Conservation (phyloP, 1,139 yeast genomes). For the Pichia sp. region DNA sequence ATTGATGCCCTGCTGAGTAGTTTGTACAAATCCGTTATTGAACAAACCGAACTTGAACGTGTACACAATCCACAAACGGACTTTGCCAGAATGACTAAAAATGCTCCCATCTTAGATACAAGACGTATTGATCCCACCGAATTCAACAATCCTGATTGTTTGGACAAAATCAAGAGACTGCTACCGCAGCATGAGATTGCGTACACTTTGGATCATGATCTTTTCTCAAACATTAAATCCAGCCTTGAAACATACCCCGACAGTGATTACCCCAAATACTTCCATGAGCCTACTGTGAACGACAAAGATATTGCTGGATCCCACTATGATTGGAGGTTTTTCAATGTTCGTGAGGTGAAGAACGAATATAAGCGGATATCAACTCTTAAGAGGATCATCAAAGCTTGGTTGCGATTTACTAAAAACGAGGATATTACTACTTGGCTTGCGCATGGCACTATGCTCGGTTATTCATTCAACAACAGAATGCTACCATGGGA, state of each 20-base stretch:
- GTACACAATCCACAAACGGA: too few relatives aligned
- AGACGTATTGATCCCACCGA: neutral
- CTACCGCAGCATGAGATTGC: neutral
- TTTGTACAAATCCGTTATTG: too few relatives aligned
- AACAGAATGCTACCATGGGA: slow-evolving; percentile 56
- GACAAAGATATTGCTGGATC: slow-evolving; percentile 17
- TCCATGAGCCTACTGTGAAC: slow-evolving; percentile 29
- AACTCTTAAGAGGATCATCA: slow-evolving; percentile 34
- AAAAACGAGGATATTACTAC: slow-evolving; percentile 33
- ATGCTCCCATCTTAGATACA: neutral
- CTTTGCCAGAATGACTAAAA: neutral
- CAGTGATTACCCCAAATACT: slow-evolving; percentile 22
- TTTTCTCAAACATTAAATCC: slow-evolving; percentile 10
- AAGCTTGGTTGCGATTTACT: slow-evolving; percentile 48
- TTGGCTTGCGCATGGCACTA: slow-evolving; percentile 56
- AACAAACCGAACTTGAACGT: too few relatives aligned
- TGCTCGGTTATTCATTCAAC: slow-evolving; percentile 56
- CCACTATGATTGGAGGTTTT: slow-evolving; percentile 38
- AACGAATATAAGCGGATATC: slow-evolving; percentile 33
- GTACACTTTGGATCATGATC: slow-evolving; percentile 13
- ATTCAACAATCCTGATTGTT: slow-evolving; percentile 1
- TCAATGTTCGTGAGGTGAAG: slow-evolving; percentile 27
- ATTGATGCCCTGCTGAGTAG: too few relatives aligned
- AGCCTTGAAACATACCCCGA: slow-evolving; percentile 1
- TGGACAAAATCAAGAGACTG: neutral